A percentile compares a stretch with the other conserved stretches of the same genome.
Evolutionary conservation across 129 eudicot species (phyloP).

Genomic region (Helianthus tuberosus): DNA sequence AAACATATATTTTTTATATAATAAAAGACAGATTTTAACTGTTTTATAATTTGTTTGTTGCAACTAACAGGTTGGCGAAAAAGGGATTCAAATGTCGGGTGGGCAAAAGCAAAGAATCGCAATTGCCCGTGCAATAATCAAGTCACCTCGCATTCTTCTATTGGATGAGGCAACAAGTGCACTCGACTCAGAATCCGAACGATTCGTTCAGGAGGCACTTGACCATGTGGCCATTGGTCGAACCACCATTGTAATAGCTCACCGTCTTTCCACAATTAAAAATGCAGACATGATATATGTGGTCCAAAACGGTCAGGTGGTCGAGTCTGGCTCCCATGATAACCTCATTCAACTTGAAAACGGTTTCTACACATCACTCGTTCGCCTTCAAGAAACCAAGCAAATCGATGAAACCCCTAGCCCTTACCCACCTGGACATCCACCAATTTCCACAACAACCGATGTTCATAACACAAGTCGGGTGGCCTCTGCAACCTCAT

Average conservation of each 20-base stretch:
- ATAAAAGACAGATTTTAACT: not conserved
- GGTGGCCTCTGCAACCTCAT: conserved; percentile 61
- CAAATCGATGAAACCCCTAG: conserved; percentile 8
- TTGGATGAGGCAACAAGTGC: conserved; percentile 99
- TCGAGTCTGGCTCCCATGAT: conserved; percentile 73
- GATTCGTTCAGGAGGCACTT: conserved; percentile 88
- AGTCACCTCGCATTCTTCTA: conserved; percentile 79
- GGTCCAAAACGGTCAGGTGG: conserved; percentile 64
- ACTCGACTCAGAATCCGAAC: conserved; percentile 81
- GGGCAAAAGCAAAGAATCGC: conserved; percentile 97
- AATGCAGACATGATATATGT: conserved; percentile 75
- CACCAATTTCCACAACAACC: conserved; percentile 6
- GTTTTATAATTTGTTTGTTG: not conserved
- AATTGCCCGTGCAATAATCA: conserved; percentile 83
- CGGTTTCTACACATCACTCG: conserved; percentile 64
- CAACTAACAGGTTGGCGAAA: conserved; percentile 75
- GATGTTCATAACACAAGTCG: conserved; percentile 50
- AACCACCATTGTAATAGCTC: conserved; percentile 86
- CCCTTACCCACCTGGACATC: not conserved
- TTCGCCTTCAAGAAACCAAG: conserved; percentile 64
- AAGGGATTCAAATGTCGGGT: conserved; percentile 94
- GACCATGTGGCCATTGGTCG: conserved; percentile 72
- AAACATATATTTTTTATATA: not conserved
- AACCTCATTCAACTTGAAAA: conserved; percentile 58
- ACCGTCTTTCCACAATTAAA: conserved; percentile 81